These are phyloP conservation scores for Vanderwaltozyma tropicalis DNA, from an alignment of 805 yeast species.

Conservation along the genomic window DNA sequence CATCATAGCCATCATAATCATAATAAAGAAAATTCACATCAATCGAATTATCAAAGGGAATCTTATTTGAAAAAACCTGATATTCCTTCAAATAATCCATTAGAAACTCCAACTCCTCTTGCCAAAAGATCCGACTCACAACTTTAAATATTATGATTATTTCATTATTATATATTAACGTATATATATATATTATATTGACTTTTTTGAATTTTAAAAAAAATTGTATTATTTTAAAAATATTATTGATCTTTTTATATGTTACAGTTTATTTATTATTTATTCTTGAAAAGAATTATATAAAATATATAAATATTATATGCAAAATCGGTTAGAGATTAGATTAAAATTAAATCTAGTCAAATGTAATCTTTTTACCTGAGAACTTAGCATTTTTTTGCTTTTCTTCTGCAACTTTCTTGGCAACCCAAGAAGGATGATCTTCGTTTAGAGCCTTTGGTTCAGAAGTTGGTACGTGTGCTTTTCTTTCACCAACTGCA, in stretches of 20 bases:
- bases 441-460: constrained; percentile 7
- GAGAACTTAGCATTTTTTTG: constrained; percentile 53
- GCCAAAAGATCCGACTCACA: constrained; percentile 1
- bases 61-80: constrained; percentile 4
- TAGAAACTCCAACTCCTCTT: constrained; percentile 17
- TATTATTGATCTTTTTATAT: too few relatives aligned
- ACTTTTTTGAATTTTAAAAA: neutral
- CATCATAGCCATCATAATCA: neutral
- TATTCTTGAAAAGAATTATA: too few relatives aligned
- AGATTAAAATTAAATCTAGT: too few relatives aligned
- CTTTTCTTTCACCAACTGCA: constrained; percentile 6
- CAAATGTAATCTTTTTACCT: constrained; percentile 82
- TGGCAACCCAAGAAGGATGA: constrained; percentile 99
- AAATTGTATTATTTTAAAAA: neutral
- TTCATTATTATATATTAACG: neutral
- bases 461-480: constrained; percentile 7
- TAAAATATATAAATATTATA: too few relatives aligned
- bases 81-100: constrained; percentile 10
- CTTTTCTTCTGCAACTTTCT: constrained; percentile 59
- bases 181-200: neutral
- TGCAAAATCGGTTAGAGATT: too few relatives aligned
- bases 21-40: neutral
- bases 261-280: too few relatives aligned
- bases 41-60: neutral
- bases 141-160: neutral